These are phyloP conservation scores for Ustilago loliicola DNA, from an alignment of 1,284 basidiomycete species.

Conservation along the genomic window DNA sequence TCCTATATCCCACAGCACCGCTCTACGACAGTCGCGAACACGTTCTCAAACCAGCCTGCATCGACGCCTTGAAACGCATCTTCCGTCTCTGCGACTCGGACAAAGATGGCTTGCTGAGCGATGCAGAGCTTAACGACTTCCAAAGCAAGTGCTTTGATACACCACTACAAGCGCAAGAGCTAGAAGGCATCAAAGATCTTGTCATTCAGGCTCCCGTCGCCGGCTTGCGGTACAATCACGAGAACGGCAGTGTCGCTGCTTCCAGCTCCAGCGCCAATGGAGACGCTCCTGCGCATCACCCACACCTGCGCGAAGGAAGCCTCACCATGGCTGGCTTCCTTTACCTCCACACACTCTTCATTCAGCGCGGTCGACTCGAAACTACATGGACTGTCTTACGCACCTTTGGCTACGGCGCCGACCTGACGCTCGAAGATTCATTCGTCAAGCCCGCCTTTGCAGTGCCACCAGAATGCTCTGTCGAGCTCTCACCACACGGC, in stretches of 20 bases:
- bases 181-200: slow-evolving; percentile 76
- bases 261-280: slow-evolving; percentile 49
- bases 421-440: slow-evolving; percentile 77
- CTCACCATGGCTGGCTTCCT: slow-evolving; percentile 94
- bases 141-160: slow-evolving; percentile 96
- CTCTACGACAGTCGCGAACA: slow-evolving; percentile 97
- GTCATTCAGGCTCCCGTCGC: slow-evolving; percentile 56
- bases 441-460: slow-evolving; percentile 78
- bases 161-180: slow-evolving; percentile 89
- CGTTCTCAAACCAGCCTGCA: slow-evolving; percentile 84
- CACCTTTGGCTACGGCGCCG: slow-evolving; percentile 95
- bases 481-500: slow-evolving; percentile 90
- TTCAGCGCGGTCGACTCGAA: slow-evolving; percentile 93
- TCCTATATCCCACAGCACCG: slow-evolving; percentile 95
- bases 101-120: slow-evolving; percentile 92
- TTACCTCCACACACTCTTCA: slow-evolving; percentile 95
- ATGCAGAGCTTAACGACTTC: slow-evolving; percentile 94
- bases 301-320: slow-evolving; percentile 73
- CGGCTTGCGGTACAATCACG: slow-evolving; percentile 50
- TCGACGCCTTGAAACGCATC: slow-evolving; percentile 88
- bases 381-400: slow-evolving; percentile 98
- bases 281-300: slow-evolving; percentile 45
- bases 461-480: slow-evolving; percentile 91
- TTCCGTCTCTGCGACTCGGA: slow-evolving; percentile 95
- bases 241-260: slow-evolving; percentile 47